These are phyloP conservation scores for Alternaria sp. DNA, from an alignment of 2,329 filamentous ascomycete species.

Conservation along the genomic window DNA sequence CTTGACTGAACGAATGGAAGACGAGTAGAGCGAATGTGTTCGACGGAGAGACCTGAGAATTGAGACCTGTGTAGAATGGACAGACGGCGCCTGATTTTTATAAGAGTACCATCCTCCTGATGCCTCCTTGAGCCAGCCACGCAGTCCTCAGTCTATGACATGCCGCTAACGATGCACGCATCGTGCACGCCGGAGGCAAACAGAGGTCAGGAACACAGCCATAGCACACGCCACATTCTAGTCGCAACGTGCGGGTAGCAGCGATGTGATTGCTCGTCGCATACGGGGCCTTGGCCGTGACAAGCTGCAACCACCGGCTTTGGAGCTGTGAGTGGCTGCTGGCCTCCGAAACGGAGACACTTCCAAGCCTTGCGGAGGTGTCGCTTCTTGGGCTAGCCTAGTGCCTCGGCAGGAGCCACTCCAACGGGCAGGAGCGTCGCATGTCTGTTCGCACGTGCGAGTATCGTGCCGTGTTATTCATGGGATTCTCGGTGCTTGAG, in stretches of 20 bases:
- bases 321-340: conserved; percentile 38
- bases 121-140: neutral
- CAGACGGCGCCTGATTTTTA: conserved; percentile 13
- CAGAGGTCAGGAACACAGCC: conserved; percentile 13
- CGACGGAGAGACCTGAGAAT: neutral
- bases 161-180: conserved; percentile 6
- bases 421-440: conserved; percentile 30
- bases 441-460: conserved; percentile 30
- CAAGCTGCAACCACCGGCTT: conserved; percentile 27
- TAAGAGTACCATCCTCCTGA: conserved; percentile 14
- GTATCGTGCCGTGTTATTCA: conserved; percentile 24
- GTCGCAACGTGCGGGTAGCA: conserved; percentile 29
- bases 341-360: conserved; percentile 28
- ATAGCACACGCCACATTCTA: conserved; percentile 7
- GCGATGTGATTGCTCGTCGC: conserved; percentile 38
- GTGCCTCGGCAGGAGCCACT: conserved; percentile 32
- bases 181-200: conserved; percentile 12
- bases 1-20: conserved; percentile 49
- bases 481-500: conserved; percentile 4
- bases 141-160: conserved; percentile 1
- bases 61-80: conserved; percentile 2
- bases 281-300: conserved; percentile 28
- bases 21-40: conserved; percentile 14
- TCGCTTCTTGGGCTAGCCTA: conserved; percentile 16
- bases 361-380: conserved; percentile 13